Evolutionary conservation across 176 grass and related monocot species (phyloP), one percentile per base, ranked within the genome.

Genomic region (Avena insularis): DNA sequence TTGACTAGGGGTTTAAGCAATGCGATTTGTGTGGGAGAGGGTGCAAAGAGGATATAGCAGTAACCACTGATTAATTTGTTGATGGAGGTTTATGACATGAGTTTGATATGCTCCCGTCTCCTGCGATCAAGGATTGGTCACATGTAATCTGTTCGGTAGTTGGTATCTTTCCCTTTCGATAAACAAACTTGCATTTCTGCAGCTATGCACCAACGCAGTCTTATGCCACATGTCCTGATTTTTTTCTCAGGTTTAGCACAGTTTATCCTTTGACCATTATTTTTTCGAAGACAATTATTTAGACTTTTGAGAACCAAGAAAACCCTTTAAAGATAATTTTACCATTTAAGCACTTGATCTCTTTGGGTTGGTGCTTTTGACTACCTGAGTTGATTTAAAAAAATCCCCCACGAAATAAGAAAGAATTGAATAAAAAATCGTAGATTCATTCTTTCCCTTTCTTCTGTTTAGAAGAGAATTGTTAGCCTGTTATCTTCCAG

Each of bases 151-250:
- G 75, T 56, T 76, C 8, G 8, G 16, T 81, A 63, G 83, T 75
- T 36, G 48, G 23, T 73, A 80, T 55, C 23, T 82, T 88, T 77
- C 11, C 29, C 59, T 84, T 63, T 85, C 82, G 20, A 56, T 25
- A 0, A 80, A 21, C 33, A 86, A 38, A 71, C 47, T 75, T 65
- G n/a, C 2, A 4, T 78, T 78, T 76, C 40, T 78, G 29, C 54
- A 35, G 2, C 45, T 59, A 72, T 25, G n/a, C 67, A 54, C 16
- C 38, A 36, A 21, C 49, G 6, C 25, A 85, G 65, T 35, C n/a
- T 19, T 69, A 21, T 46, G 81, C 21, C 38, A 20, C 46, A 6
- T 48, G 25, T 27, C 33, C 49, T 9, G n/a, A 60, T 76, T 80
- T 49, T 43, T 43, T 16, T 90, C 74, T 20, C 21, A 27, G 72